A percentile compares a stretch with the other conserved stretches of the same genome.
These are phyloP conservation scores for Pyrus pyrifolia DNA, from an alignment of 306 rosid genomes.

Conservation along the genomic window DNA sequence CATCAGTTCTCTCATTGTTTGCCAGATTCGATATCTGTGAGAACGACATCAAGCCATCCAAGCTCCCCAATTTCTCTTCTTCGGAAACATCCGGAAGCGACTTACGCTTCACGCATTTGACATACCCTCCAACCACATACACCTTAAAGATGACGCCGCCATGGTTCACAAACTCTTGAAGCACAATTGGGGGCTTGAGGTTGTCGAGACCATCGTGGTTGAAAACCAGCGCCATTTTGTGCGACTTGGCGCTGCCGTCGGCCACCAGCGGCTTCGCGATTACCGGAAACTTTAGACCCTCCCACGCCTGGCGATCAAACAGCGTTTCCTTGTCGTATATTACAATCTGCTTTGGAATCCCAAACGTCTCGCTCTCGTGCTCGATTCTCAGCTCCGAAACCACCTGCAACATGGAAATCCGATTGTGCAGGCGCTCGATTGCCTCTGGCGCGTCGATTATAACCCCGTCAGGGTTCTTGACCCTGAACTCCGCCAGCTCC, in stretches of 20 bases:
- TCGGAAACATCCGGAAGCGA: constrained; percentile 80
- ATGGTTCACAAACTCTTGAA: constrained; percentile 86
- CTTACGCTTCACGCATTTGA: constrained; percentile 76
- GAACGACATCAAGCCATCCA: constrained; percentile 55
- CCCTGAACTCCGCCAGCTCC: constrained; percentile 40
- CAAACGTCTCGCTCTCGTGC: constrained; percentile 49
- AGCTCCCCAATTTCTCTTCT: constrained; percentile 52
- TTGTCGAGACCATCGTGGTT: constrained; percentile 49
- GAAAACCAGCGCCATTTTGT: constrained; percentile 75
- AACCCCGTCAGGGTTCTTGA: constrained; percentile 48
- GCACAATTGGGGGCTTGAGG: constrained; percentile 76
- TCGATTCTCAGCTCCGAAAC: constrained; percentile 68
- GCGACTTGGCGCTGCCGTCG: constrained; percentile 88
- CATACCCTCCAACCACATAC: constrained; percentile 68
- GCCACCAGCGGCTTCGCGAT: constrained; percentile 83
- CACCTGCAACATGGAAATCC: constrained; percentile 91
- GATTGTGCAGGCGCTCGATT: constrained; percentile 74
- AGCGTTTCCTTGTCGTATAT: constrained; percentile 72
- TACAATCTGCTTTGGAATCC: constrained; percentile 88
- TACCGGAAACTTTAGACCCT: constrained; percentile 66
- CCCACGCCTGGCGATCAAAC: constrained; percentile 50
- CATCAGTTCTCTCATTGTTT: constrained; percentile 46
- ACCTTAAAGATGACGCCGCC: constrained; percentile 95
- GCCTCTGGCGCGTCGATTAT: constrained; percentile 69
- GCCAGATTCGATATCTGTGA: constrained; percentile 81